Conservation (phyloP, 768 basidiomycete species). For the Suillus cothurnatus region DNA sequence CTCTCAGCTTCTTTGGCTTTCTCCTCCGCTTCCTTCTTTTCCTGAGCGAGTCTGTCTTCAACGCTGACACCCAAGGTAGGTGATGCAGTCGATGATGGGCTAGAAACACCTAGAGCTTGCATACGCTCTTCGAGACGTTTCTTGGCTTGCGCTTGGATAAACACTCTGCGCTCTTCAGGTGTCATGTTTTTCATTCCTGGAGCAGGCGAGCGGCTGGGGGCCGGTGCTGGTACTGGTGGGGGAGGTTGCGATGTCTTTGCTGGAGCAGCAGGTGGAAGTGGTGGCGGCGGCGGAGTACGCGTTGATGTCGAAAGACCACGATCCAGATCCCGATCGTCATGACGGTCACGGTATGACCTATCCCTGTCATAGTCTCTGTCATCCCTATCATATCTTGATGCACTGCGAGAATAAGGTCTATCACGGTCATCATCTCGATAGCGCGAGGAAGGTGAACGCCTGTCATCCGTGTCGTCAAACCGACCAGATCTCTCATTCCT, state of each 20-base stretch:
- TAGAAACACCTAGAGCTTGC: conserved; percentile 76
- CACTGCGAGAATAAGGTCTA: conserved; percentile 53
- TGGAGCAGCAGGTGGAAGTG: conserved; percentile 51
- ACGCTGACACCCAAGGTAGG: conserved; percentile 75
- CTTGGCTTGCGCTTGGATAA: conserved; percentile 76
- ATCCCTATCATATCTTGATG: conserved; percentile 35
- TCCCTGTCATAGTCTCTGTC: conserved; percentile 42
- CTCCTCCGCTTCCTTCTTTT: conserved; percentile 91
- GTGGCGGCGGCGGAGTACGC: conserved; percentile 49
- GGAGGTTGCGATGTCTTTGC: conserved; percentile 44
- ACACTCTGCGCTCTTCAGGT: conserved; percentile 78
- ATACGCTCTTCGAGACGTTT: conserved; percentile 83
- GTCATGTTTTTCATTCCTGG: conserved; percentile 78
- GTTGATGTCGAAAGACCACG: conserved; percentile 37
- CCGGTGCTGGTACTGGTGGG: conserved; percentile 45
- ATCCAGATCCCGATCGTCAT: conserved; percentile 39
- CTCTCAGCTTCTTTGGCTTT: conserved; percentile 77
- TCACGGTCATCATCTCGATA: conserved; percentile 50
- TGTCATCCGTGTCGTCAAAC: conserved; percentile 52
- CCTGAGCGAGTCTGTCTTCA: conserved; percentile 80
- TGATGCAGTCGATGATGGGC: conserved; percentile 37
- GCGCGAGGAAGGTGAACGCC: conserved; percentile 31
- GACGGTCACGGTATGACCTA: conserved; percentile 30
- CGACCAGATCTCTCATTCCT: conserved; percentile 81
- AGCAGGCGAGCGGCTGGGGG: conserved; percentile 58